phyloP scores from a whole-genome alignment of 225 moss, liverwort and hornwort species.

The Ulota crispa region DNA sequence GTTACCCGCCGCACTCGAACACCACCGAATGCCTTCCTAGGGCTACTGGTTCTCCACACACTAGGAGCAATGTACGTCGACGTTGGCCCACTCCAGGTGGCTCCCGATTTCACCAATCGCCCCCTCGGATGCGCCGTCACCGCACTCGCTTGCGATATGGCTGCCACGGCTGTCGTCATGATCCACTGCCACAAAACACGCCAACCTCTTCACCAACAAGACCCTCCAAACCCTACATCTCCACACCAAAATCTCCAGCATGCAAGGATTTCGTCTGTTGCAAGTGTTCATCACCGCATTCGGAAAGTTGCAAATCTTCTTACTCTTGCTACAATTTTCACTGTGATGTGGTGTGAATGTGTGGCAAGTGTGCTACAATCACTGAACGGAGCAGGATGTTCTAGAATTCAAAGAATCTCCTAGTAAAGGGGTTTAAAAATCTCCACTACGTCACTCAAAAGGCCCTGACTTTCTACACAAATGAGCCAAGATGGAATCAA shows the following conservation, averaged over 20 bases:
- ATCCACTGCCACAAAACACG: constrained; percentile 25
- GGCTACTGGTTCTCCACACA: constrained; percentile 28
- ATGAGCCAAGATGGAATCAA: not conserved
- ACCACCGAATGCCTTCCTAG: constrained; percentile 34
- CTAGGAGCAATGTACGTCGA: constrained; percentile 47
- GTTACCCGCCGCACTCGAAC: constrained; percentile 35
- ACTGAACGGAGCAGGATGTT: not conserved
- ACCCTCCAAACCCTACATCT: constrained; percentile 15
- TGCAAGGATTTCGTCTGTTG: too few relatives aligned
- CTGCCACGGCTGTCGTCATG: constrained; percentile 49
- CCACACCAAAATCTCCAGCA: not conserved
- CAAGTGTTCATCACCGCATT: not conserved
- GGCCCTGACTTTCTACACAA: constrained; percentile 11
- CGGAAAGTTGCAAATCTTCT: not conserved
- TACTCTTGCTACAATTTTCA: not conserved
- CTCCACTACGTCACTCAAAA: not conserved
- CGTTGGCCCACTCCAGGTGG: constrained; percentile 32
- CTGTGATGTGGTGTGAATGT: not conserved
- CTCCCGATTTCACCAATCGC: constrained; percentile 19
- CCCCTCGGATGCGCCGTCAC: constrained; percentile 34
- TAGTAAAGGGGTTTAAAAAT: not conserved
- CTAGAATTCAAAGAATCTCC: not conserved
- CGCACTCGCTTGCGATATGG: constrained; percentile 42
- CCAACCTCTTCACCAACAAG: constrained; percentile 14
- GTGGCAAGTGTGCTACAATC: not conserved